These are phyloP conservation scores for Saccharomycopsis babjevae DNA, from an alignment of 805 yeast species.

Conservation along the genomic window DNA sequence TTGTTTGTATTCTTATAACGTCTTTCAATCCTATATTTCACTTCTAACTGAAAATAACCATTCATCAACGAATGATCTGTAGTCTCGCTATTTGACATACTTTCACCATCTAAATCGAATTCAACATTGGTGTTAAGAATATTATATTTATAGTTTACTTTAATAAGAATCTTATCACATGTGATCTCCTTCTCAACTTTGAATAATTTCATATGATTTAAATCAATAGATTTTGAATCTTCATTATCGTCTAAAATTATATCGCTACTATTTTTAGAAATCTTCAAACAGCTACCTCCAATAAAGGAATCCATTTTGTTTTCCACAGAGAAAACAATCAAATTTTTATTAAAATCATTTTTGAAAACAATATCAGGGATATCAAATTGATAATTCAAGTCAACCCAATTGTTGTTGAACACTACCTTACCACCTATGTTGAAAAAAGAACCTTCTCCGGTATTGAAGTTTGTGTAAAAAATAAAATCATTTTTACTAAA, in stretches of 20 bases:
- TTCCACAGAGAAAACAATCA: conserved; percentile 17
- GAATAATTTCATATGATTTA: conserved; percentile 23
- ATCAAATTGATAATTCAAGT: conserved; percentile 27
- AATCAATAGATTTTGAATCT: conserved; percentile 14
- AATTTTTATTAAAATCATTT: conserved; percentile 16
- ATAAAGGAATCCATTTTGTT: conserved; percentile 25
- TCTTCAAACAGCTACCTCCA: conserved; percentile 30
- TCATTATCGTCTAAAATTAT: conserved; percentile 17
- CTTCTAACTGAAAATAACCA: conserved; percentile 25
- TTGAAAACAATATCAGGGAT: conserved; percentile 24
- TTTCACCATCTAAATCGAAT: not conserved
- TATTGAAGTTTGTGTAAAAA: conserved; percentile 33
- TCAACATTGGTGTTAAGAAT: conserved; percentile 14
- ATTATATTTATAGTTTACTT: conserved; percentile 23
- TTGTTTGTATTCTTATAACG: conserved; percentile 23
- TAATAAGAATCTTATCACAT: conserved; percentile 18
- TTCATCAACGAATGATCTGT: conserved; percentile 1
- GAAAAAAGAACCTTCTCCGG: conserved; percentile 31
- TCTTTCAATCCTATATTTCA: conserved; percentile 28
- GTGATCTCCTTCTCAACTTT: conserved; percentile 23
- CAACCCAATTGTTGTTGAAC: conserved; percentile 29
- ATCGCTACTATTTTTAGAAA: conserved; percentile 21
- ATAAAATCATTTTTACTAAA: conserved; percentile 11
- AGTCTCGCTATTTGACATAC: not conserved
- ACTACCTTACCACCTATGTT: conserved; percentile 25